Evolutionary conservation across 768 basidiomycete genomes (phyloP).

Genomic region (Lactifluus hygrophoroides): DNA sequence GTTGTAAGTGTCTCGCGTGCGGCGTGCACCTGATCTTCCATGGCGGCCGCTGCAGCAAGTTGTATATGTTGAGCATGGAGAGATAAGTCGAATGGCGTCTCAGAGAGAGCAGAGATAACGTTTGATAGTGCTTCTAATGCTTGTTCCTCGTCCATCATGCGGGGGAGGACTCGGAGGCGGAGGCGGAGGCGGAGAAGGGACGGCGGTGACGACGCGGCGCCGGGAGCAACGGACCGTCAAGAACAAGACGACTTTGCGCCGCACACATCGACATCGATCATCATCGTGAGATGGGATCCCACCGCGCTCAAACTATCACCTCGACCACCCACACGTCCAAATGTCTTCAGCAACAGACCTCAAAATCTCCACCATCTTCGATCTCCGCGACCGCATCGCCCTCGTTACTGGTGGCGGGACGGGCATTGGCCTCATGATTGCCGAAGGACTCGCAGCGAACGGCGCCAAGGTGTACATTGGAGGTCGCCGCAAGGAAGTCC

Average conservation of each 20-base stretch:
- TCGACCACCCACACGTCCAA: too few species aligned
- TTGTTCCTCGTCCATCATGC: conserved; percentile 49
- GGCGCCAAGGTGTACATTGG: conserved; percentile 79
- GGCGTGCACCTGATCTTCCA: conserved; percentile 48
- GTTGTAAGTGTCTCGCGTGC: conserved; percentile 62
- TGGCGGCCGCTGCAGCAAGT: conserved; percentile 46
- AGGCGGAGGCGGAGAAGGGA: too few species aligned
- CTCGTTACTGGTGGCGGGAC: conserved; percentile 23
- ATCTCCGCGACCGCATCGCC: conserved; percentile 20
- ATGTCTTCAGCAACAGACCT: conserved; percentile 9
- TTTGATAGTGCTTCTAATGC: conserved; percentile 57
- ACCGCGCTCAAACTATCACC: background rate
- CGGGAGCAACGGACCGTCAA: background rate
- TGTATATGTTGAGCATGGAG: conserved; percentile 62
- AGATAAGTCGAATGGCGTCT: conserved; percentile 50
- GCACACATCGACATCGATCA: background rate
- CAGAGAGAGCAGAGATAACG: conserved; percentile 48
- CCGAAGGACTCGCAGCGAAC: conserved; percentile 63
- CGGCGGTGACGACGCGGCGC: too few species aligned
- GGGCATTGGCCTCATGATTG: conserved; percentile 53
- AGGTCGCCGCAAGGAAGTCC: conserved; percentile 55
- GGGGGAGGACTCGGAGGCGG: too few species aligned
- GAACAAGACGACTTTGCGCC: too few species aligned
- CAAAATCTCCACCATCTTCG: conserved; percentile 8
- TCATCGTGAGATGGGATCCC: background rate